Conservation (phyloP, 2,329 filamentous ascomycete species). For the Pestalotiopsis sp. region DNA sequence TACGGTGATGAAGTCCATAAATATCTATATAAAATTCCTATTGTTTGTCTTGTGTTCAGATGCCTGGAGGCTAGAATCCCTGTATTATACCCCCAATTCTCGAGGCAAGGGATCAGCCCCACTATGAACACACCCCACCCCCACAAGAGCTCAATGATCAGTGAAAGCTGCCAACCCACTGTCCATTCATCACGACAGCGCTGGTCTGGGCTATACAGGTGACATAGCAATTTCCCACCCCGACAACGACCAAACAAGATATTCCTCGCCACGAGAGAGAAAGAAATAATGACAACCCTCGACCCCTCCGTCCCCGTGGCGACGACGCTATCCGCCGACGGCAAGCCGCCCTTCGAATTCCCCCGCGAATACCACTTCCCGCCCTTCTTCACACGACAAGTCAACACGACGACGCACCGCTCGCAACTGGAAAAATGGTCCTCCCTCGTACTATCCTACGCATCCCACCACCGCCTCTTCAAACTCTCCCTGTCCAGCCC, state of each 20-base stretch:
- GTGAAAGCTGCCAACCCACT: background rate
- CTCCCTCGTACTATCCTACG: constrained; percentile 82
- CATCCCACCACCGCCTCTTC: constrained; percentile 76
- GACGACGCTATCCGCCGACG: background rate
- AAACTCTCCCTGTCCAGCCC: constrained; percentile 66
- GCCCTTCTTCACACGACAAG: constrained; percentile 83
- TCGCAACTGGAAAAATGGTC: constrained; percentile 86
- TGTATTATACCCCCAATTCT: background rate
- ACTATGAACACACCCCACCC: background rate
- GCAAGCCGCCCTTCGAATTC: constrained; percentile 49
- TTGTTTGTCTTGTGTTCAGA: background rate
- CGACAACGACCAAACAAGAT: background rate
- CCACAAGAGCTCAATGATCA: background rate
- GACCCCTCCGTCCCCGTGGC: background rate
- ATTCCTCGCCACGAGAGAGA: background rate
- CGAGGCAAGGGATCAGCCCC: background rate
- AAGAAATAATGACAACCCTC: background rate
- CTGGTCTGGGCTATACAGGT: background rate
- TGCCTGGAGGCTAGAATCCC: background rate
- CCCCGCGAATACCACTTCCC: constrained; percentile 75
- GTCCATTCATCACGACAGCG: background rate
- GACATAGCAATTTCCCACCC: no score
- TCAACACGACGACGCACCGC: constrained; percentile 72
- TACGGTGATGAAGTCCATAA: no score
- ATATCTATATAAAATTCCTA: no score